Evolutionary conservation across 176 grass and related monocot species (phyloP).

Genomic region (Eragrostis curvula): DNA sequence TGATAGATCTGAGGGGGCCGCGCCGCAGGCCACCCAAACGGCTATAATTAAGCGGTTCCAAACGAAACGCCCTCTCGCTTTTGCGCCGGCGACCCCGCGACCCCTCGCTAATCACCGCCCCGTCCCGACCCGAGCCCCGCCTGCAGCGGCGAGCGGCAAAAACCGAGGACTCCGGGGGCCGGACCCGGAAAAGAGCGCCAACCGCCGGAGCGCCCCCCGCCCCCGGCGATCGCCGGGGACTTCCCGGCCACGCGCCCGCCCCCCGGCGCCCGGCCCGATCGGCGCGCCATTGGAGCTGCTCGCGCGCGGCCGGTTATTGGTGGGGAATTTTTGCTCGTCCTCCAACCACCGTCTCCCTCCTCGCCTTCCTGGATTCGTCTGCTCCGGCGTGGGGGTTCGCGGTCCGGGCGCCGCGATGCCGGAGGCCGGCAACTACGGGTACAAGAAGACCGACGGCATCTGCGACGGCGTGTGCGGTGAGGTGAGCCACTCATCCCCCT

Average conservation of each 20-base stretch:
- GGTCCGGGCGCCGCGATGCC: constrained; percentile 51
- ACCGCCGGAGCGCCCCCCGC: not conserved
- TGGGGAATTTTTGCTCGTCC: not conserved
- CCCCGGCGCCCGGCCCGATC: not conserved
- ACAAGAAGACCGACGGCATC: constrained; percentile 86
- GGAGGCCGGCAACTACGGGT: constrained; percentile 63
- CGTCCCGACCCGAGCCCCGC: not conserved
- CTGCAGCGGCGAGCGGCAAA: constrained; percentile 6
- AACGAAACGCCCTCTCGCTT: constrained; percentile 20
- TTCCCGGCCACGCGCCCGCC: not conserved
- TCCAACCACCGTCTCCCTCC: not conserved
- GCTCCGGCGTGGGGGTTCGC: constrained; percentile 5
- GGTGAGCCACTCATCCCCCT: constrained; percentile 44
- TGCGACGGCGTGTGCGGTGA: constrained; percentile 76
- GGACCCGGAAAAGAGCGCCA: constrained; percentile 13
- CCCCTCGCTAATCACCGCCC: constrained; percentile 18
- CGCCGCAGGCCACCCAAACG: constrained; percentile 46
- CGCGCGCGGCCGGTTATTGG: not conserved
- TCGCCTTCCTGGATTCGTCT: constrained; percentile 23
- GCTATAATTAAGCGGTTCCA: constrained; percentile 61
- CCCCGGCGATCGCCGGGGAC: constrained; percentile 36
- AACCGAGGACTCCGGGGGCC: not conserved
- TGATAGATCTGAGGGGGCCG: constrained; percentile 27
- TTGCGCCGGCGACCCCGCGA: constrained; percentile 25
- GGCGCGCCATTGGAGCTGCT: constrained; percentile 38